Percentiles rank a stretch among this genome's conserved stretches.
Evolutionary conservation across 1,284 basidiomycete species (phyloP).

Genomic region (Phylloboletellus chloephorus): DNA sequence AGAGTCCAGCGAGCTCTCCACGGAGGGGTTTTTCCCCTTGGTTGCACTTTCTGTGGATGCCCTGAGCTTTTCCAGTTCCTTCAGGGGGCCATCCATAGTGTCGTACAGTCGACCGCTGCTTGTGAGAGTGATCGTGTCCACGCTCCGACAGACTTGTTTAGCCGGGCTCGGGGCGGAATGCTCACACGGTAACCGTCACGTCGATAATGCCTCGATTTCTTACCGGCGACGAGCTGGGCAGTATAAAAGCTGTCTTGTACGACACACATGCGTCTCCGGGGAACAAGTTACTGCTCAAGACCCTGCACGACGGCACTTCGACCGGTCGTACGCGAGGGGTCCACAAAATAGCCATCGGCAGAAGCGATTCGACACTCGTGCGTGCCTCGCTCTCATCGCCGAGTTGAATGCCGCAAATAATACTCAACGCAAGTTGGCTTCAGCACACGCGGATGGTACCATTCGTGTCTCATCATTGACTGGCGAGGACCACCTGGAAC

Average conservation of each 20-base stretch:
- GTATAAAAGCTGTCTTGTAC: constrained; percentile 57
- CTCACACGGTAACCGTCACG: constrained; percentile 24
- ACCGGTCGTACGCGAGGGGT: constrained; percentile 29
- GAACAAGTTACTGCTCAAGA: constrained; percentile 31
- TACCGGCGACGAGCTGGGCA: constrained; percentile 68
- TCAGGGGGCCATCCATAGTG: constrained; percentile 64
- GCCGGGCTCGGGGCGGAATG: not conserved
- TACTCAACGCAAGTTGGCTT: constrained; percentile 52
- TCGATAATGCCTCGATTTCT: constrained; percentile 58
- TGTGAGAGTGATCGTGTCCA: not conserved
- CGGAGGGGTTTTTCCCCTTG: constrained; percentile 51
- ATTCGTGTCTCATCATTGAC: constrained; percentile 40
- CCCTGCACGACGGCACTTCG: constrained; percentile 33
- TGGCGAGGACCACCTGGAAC: constrained; percentile 37
- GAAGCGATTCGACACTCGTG: constrained; percentile 34
- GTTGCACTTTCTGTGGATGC: constrained; percentile 43
- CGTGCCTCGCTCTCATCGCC: constrained; percentile 18
- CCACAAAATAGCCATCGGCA: constrained; percentile 40
- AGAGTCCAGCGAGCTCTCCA: constrained; percentile 61
- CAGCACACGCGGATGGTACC: constrained; percentile 57
- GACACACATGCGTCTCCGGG: constrained; percentile 18
- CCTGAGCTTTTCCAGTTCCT: constrained; percentile 70
- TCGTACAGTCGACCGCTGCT: constrained; percentile 1
- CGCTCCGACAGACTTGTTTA: not conserved
- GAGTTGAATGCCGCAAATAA: constrained; percentile 18